Base-by-base conservation (phyloP, 2,329 filamentous ascomycete species). In the Ophiobolus disseminans region DNA sequence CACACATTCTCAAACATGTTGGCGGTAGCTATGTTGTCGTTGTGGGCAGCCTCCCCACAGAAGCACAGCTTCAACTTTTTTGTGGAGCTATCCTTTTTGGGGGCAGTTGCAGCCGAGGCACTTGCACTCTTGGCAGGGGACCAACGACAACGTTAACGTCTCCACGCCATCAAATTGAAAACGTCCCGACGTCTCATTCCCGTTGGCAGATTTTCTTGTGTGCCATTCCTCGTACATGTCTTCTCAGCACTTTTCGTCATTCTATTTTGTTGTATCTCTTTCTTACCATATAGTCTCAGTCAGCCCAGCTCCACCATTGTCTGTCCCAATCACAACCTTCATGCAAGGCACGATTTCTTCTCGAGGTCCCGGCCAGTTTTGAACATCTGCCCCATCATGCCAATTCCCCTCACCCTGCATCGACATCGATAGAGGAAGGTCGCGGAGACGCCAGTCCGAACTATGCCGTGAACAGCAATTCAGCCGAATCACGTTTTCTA, bases 1-100 rank as follows among this genome's bases (percentile, higher is more conserved):
- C 93, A 97, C 58, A 96, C 83, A 58, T 91, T 96, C 74, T 97
- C 91, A 69, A 95, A 90, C 90, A 95, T 95, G 65, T 56, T 42
- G 16, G 42, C 26, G 30, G 9, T 35, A 10, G 32, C 39, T 45
- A 13, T 46, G 45, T n/a, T 36, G 45, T n/a, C 25, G 36, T 16
- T 32, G 13, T 45, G 39, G 26, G 36, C 21, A n/a, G 21, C 3
- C 46, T 38, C 17, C 23, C 36, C 8, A 17, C 25, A 20, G 10
- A 19, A 31, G 48, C 30, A 46, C 28, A 54, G 57, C 57, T 58
- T 45, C 48, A 51, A 60, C 58, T 60, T 65, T 68, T 65, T 57
- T 55, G 59, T 60, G 62, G 59, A 60, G 45, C 53, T 44, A 26
- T 37, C 25, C 37, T 36, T 34, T n/a, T n/a, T n/a, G n/a, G 45